Evolutionary conservation across 371 early-diverging fungal species (phyloP).

Genomic region (Rhizopus delemar): DNA sequence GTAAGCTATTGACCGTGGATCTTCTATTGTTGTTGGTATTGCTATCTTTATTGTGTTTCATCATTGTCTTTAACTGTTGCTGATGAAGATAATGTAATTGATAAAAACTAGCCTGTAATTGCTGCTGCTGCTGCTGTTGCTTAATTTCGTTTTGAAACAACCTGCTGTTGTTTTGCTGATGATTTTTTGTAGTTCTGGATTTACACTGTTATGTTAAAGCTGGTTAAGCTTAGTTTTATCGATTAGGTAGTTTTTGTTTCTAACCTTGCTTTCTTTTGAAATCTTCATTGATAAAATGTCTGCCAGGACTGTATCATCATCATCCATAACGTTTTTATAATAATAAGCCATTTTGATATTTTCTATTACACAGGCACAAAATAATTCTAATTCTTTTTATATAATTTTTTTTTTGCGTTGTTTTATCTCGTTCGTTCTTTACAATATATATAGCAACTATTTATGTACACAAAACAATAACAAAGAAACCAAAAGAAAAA

Average conservation of each 20-base stretch:
- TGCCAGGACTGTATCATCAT: slow-evolving; percentile 23
- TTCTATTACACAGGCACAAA: not conserved
- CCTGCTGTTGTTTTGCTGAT: not conserved
- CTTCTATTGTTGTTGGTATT: not conserved
- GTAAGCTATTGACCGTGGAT: slow-evolving; percentile 2
- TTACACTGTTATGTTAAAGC: too few species aligned
- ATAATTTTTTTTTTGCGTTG: not conserved
- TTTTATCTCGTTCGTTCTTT: not conserved
- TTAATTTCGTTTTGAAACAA: not conserved
- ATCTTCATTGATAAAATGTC: slow-evolving; percentile 25
- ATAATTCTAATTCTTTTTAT: not conserved
- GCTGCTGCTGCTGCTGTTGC: slow-evolving; percentile 22
- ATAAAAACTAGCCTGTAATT: slow-evolving; percentile 26
- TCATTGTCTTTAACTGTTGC: slow-evolving; percentile 27
- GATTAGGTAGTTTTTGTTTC: too few species aligned
- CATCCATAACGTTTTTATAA: slow-evolving; percentile 1
- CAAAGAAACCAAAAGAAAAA: slow-evolving; percentile 3
- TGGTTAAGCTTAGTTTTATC: not conserved
- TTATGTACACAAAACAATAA: slow-evolving; percentile 1
- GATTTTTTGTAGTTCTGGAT: too few species aligned
- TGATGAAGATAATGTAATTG: slow-evolving; percentile 32
- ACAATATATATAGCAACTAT: not conserved
- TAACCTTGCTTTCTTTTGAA: slow-evolving; percentile 15
- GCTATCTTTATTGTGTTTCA: slow-evolving; percentile 8
- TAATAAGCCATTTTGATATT: slow-evolving; percentile 1